Percentiles rank a stretch among this genome's conserved stretches.
These are phyloP conservation scores for Blepharisma japonicum DNA, from an alignment of 73 alveolate species.

Conservation along the genomic window DNA sequence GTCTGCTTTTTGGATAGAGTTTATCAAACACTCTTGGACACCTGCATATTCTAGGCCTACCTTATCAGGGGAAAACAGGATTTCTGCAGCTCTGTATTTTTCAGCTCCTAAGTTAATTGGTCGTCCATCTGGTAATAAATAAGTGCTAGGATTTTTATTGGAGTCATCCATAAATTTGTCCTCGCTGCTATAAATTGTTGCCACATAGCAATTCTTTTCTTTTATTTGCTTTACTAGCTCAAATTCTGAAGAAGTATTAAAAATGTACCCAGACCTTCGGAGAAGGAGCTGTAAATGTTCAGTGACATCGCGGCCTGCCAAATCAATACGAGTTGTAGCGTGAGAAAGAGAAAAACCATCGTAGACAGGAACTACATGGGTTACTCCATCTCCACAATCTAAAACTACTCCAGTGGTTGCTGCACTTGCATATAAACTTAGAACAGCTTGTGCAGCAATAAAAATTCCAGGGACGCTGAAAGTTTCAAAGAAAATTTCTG, in stretches of 20 bases:
- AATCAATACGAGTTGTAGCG: slow-evolving; percentile 72
- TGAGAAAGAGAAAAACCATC: slow-evolving; percentile 78
- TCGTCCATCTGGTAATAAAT: slow-evolving; percentile 75
- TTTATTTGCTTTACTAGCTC: slow-evolving; percentile 80
- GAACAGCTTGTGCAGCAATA: slow-evolving; percentile 62
- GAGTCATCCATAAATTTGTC: slow-evolving; percentile 42
- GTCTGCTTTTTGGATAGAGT: slow-evolving; percentile 69
- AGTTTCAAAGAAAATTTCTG: slow-evolving; percentile 70
- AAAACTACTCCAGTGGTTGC: slow-evolving; percentile 77
- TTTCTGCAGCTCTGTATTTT: slow-evolving; percentile 78
- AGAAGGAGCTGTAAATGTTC: slow-evolving; percentile 70
- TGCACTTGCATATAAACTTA: slow-evolving; percentile 77
- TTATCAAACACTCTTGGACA: slow-evolving; percentile 60
- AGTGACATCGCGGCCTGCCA: slow-evolving; percentile 87
- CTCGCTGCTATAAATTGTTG: slow-evolving; percentile 45
- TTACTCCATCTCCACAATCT: slow-evolving; percentile 79
- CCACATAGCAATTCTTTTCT: slow-evolving; percentile 75
- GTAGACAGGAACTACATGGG: slow-evolving; percentile 72
- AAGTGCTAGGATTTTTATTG: slow-evolving; percentile 42
- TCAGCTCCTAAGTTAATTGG: slow-evolving; percentile 59
- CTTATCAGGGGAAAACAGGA: slow-evolving; percentile 63
- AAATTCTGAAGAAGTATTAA: slow-evolving; percentile 68
- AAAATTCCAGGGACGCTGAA: slow-evolving; percentile 77
- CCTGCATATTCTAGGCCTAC: slow-evolving; percentile 51
- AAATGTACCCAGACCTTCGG: slow-evolving; percentile 58